Evolutionary conservation across 2,329 filamentous ascomycete genomes (phyloP).

Genomic region (Pseudogymnoascus pannorum): DNA sequence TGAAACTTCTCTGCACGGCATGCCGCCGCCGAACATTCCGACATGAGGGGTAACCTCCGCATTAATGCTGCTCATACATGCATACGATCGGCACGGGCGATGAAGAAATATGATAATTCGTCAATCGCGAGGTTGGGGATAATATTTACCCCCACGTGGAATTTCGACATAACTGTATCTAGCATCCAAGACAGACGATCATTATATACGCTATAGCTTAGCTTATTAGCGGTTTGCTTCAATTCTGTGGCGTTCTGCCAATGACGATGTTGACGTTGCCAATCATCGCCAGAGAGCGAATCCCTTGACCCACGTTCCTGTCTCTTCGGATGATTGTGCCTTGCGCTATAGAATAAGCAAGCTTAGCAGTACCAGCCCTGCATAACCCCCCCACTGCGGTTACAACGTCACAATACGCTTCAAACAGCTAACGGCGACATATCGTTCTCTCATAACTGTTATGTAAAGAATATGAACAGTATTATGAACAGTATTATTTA

Average conservation of each 20-base stretch:
- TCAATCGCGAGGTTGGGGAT: not conserved
- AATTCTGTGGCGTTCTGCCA: not conserved
- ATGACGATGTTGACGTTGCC: not conserved
- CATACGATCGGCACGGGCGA: slow-evolving; percentile 1
- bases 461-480: too few species aligned
- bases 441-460: too few species aligned
- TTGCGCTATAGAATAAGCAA: slow-evolving; percentile 3
- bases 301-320: slow-evolving; percentile 2
- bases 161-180: not conserved
- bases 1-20: not conserved
- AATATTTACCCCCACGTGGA: not conserved
- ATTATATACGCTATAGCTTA: not conserved
- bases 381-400: not conserved
- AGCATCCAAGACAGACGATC: not conserved
- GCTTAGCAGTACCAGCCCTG: not conserved
- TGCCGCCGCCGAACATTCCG: not conserved
- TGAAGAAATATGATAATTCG: slow-evolving; percentile 5
- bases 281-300: slow-evolving; percentile 3
- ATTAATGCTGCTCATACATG: too few species aligned
- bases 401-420: not conserved
- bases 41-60: not conserved
- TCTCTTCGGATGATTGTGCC: not conserved
- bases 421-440: too few species aligned
- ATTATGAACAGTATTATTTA: too few species aligned
- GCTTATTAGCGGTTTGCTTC: not conserved